Evolutionary conservation across 805 yeast genomes (phyloP).

Genomic region (Ogataea populi-albae): DNA sequence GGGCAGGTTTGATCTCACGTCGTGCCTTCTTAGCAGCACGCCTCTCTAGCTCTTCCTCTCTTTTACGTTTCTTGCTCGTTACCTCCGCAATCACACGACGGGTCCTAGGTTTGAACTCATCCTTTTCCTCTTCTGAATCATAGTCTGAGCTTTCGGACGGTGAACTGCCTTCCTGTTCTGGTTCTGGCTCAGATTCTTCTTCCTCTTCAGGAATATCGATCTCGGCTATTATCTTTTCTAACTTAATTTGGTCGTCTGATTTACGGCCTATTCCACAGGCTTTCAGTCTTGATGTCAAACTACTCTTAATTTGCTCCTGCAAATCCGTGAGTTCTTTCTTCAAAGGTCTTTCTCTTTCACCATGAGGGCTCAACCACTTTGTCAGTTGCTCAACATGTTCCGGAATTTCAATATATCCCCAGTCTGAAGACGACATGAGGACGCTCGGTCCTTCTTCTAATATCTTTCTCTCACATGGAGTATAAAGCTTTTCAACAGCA

Average conservation of each 20-base stretch:
- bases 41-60: constrained; percentile 26
- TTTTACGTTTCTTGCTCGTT: constrained; percentile 26
- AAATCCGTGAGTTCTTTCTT: constrained; percentile 56
- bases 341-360: constrained; percentile 65
- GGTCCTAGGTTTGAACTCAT: constrained; percentile 28
- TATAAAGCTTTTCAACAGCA: constrained; percentile 26
- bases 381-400: constrained; percentile 56
- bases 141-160: constrained; percentile 15
- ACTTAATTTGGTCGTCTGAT: constrained; percentile 41
- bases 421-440: constrained; percentile 48
- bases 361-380: constrained; percentile 73
- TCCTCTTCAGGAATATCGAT: constrained; percentile 37
- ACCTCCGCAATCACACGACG: constrained; percentile 35
- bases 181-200: constrained; percentile 20
- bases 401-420: constrained; percentile 69
- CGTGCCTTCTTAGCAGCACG: constrained; percentile 32
- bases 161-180: constrained; percentile 17
- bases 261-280: constrained; percentile 45
- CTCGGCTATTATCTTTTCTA: constrained; percentile 39
- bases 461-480: constrained; percentile 53
- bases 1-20: constrained; percentile 33
- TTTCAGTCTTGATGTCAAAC: constrained; percentile 58
- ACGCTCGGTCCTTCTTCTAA: constrained; percentile 65
- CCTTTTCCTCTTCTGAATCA: constrained; percentile 18
- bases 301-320: constrained; percentile 49